A percentile compares a stretch with the other conserved stretches of the same genome.
Conservation (phyloP, 306 rosid genomes). For the Quercus suber region DNA sequence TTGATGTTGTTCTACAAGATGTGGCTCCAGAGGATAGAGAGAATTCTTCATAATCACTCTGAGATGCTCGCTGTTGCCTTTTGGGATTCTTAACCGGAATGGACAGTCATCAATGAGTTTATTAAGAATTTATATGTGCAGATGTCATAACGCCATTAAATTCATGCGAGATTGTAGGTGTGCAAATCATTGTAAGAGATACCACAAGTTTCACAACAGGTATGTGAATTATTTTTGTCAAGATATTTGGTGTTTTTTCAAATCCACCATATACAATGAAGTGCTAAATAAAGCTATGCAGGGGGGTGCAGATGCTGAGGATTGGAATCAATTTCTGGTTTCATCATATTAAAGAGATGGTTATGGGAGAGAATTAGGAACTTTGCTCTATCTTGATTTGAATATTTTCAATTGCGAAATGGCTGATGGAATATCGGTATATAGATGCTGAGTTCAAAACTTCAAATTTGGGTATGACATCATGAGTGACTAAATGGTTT, state of each 20-base stretch:
- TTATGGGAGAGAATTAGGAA: neutral
- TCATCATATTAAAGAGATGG: neutral
- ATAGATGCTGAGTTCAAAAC: neutral
- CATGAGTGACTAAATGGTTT: no score
- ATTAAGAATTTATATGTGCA: conserved; percentile 55
- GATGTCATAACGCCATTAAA: conserved; percentile 59
- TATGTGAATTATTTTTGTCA: conserved; percentile 48
- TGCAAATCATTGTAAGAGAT: conserved; percentile 51
- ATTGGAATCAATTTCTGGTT: no score
- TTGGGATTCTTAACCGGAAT: conserved; percentile 48
- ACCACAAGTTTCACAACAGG: conserved; percentile 55
- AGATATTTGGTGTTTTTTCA: conserved; percentile 44
- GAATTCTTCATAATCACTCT: conserved; percentile 45
- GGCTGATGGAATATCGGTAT: neutral
- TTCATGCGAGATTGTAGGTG: conserved; percentile 43
- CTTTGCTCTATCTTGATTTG: neutral
- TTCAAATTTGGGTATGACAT: no score
- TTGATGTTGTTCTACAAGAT: conserved; percentile 58
- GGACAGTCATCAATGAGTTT: conserved; percentile 43
- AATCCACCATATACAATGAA: conserved; percentile 2
- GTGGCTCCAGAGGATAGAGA: conserved; percentile 50
- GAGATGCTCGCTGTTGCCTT: conserved; percentile 58
- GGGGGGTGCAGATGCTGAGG: neutral
- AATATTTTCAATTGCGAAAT: neutral
- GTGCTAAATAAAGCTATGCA: neutral